These are phyloP conservation scores for Podospora australis DNA, from an alignment of 495 filamentous ascomycete species.

Conservation along the genomic window DNA sequence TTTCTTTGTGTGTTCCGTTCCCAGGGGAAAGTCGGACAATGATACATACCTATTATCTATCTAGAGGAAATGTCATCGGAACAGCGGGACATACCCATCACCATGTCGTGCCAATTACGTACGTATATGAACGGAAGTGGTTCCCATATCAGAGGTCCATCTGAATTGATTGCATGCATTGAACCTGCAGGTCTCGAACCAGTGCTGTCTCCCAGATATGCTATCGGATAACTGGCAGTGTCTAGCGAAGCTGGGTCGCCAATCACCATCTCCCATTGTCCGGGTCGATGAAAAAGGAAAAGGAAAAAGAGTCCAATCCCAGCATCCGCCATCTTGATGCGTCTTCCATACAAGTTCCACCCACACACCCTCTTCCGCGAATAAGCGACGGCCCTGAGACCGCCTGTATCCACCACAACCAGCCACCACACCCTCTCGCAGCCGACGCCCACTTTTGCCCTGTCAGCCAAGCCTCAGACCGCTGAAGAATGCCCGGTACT, in stretches of 20 bases:
- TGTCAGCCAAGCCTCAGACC: not conserved
- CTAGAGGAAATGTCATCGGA: too few relatives aligned
- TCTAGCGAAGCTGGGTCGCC: not conserved
- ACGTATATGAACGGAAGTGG: not conserved
- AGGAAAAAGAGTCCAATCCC: too few relatives aligned
- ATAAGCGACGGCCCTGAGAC: not conserved
- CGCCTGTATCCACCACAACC: too few relatives aligned
- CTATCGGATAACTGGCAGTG: not conserved
- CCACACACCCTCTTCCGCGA: not conserved
- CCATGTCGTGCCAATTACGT: conserved; percentile 5
- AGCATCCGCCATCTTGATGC: too few relatives aligned
- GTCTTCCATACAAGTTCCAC: too few relatives aligned
- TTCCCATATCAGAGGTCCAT: not conserved
- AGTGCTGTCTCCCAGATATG: too few relatives aligned
- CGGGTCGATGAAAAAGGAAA: too few relatives aligned
- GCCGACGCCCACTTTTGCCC: too few relatives aligned
- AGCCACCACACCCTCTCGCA: not conserved
- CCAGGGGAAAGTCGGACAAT: too few relatives aligned
- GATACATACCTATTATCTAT: too few relatives aligned
- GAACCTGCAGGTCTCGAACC: not conserved
- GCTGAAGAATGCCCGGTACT: not conserved
- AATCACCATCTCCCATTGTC: not conserved
- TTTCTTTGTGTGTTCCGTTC: too few relatives aligned
- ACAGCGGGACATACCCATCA: not conserved
- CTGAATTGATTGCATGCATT: not conserved